Conservation (phyloP, 257 asterid genomes). For the Fraxinus americana region DNA sequence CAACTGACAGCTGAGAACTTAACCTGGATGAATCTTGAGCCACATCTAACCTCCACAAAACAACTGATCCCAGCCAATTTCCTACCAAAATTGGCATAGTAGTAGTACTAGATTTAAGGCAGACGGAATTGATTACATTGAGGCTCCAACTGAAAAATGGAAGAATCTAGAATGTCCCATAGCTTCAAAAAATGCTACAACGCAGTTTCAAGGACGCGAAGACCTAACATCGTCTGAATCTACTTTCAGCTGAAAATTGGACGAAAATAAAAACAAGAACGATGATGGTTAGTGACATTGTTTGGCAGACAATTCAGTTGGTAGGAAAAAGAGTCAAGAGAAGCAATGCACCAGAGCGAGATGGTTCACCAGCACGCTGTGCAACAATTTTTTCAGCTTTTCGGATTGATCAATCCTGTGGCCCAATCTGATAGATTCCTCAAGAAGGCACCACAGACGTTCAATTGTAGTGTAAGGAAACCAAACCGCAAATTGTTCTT, state of each 20-base stretch:
- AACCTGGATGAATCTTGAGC: background rate
- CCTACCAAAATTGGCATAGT: background rate
- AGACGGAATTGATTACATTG: background rate
- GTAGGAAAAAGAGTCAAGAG: constrained; percentile 6
- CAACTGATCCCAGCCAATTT: background rate
- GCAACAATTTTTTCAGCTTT: constrained; percentile 68
- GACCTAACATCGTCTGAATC: constrained; percentile 78
- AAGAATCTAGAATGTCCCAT: background rate
- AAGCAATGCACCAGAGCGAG: constrained; percentile 60
- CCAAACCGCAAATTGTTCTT: constrained; percentile 79
- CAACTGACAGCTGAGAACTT: background rate
- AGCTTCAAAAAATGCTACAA: background rate
- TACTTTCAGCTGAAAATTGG: constrained; percentile 61
- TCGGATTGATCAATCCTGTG: constrained; percentile 82
- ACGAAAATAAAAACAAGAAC: constrained; percentile 12
- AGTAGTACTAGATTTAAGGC: background rate
- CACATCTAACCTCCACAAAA: background rate
- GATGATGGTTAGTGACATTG: background rate
- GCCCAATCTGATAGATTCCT: constrained; percentile 76
- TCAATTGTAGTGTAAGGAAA: constrained; percentile 85
- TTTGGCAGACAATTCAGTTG: background rate
- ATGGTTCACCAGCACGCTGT: constrained; percentile 65
- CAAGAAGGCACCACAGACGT: constrained; percentile 86
- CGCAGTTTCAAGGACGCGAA: background rate
- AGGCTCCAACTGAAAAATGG: background rate